phyloP scores from a whole-genome alignment of 768 basidiomycete species.

The Psilocybe sp. region DNA sequence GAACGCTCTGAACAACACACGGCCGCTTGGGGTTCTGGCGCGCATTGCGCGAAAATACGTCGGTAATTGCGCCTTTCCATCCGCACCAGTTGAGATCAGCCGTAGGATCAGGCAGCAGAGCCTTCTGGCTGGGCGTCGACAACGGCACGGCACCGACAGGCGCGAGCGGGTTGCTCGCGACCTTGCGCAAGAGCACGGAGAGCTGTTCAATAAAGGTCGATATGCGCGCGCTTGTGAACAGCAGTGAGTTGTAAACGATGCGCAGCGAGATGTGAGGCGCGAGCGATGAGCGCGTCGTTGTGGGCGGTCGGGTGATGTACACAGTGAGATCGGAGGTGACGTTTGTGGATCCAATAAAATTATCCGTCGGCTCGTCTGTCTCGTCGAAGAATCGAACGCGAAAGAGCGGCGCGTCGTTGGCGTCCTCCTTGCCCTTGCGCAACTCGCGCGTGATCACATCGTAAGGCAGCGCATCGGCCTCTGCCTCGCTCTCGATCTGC shows the following conservation, averaged over 20 bases:
- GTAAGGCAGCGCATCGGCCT: conserved; percentile 78
- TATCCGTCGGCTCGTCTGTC: conserved; percentile 69
- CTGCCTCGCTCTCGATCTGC: conserved; percentile 79
- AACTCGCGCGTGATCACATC: conserved; percentile 71
- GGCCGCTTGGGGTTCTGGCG: conserved; percentile 72
- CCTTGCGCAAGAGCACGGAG: conserved; percentile 69
- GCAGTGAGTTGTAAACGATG: conserved; percentile 90
- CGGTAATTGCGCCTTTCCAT: conserved; percentile 95
- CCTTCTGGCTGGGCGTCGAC: conserved; percentile 67
- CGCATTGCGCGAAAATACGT: conserved; percentile 91
- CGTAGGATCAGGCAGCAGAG: conserved; percentile 76
- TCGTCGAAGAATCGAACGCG: conserved; percentile 97
- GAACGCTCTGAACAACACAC: conserved; percentile 83
- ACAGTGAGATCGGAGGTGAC: conserved; percentile 91
- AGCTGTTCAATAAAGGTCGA: conserved; percentile 83
- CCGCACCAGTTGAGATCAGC: conserved; percentile 95
- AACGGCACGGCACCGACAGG: conserved; percentile 80
- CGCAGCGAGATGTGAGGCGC: conserved; percentile 76
- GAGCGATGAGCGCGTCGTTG: conserved; percentile 65
- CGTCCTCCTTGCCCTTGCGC: conserved; percentile 61
- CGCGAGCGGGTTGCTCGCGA: conserved; percentile 62
- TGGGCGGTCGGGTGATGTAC: conserved; percentile 74
- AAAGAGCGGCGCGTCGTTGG: conserved; percentile 69
- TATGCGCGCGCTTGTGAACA: conserved; percentile 82
- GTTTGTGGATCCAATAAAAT: conserved; percentile 76